Conservation (phyloP, 139 green algal species). For the Pseudopediastrum boryanum region DNA sequence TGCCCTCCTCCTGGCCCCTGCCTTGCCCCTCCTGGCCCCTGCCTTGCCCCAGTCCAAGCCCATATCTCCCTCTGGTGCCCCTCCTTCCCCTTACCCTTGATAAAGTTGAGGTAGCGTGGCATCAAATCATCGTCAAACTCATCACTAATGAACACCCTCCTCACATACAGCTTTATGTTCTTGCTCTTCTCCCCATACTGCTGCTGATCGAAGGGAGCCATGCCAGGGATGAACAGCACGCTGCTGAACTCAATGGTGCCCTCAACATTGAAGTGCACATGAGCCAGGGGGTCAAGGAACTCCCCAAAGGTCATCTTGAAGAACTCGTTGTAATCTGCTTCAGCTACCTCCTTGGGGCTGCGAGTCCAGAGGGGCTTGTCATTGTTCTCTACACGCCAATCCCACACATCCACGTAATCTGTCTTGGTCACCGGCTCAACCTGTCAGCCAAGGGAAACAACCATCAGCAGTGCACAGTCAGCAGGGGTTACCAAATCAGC, state of each 20-base stretch:
- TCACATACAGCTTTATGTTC: slow-evolving; percentile 96
- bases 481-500: not conserved
- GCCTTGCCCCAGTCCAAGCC: too few relatives aligned
- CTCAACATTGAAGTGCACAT: slow-evolving; percentile 93
- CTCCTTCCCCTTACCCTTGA: too few relatives aligned
- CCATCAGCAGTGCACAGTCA: not conserved
- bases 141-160: slow-evolving; percentile 98
- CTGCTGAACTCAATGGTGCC: slow-evolving; percentile 96
- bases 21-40: too few relatives aligned
- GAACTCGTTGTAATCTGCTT: slow-evolving; percentile 95
- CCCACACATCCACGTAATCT: slow-evolving; percentile 76
- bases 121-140: slow-evolving; percentile 98
- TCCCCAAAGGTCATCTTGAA: slow-evolving; percentile 87
- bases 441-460: slow-evolving; percentile 20
- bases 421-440: slow-evolving; percentile 91
- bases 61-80: too few relatives aligned
- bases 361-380: slow-evolving; percentile 97
- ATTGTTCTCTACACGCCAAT: slow-evolving; percentile 94
- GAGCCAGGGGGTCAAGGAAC: slow-evolving; percentile 75
- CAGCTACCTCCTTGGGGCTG: slow-evolving; percentile 73
- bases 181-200: slow-evolving; percentile 31
- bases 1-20: too few relatives aligned
- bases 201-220: slow-evolving; percentile 96
- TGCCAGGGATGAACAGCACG: slow-evolving; percentile 95
- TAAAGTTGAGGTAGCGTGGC: too few relatives aligned